Evolutionary conservation across 441 rosid species (phyloP), one percentile per base, ranked within the genome.

Genomic region (Bocquillonia castaneifolia): DNA sequence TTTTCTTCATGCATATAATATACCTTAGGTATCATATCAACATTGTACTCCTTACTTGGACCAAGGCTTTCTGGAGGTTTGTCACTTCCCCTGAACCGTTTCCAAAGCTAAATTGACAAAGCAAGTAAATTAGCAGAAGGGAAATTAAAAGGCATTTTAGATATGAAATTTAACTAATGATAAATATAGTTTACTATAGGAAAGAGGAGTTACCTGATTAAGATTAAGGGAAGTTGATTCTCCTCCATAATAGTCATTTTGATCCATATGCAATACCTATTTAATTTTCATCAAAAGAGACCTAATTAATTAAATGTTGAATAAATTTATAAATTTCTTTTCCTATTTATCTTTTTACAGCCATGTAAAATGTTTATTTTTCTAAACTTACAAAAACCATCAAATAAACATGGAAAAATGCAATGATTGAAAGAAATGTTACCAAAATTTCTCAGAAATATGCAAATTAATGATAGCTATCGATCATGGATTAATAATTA

Each of bases 1-100:
- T n/a, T n/a, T n/a, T n/a, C n/a, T n/a, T n/a, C n/a, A n/a, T n/a
- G n/a, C 17, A 15, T 22, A 7, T 23, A 22, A 13, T 20, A 63
- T 68, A 89, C 97, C 86, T 91, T 91, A 7, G 97, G 97, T 66
- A 86, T 75, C 97, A 91, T 89, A 64, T 91, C 96, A 57, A 89
- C 93, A 72, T 89, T 91, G 72, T 82, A 91, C 72, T 89, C 94
- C 80, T 89, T 85, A 67, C 92, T 87, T 68, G 85, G 72, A 42
- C 97, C 97, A 66, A 89, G 78, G 77, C 83, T 81, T 34, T 86
- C 83, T 4, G 90, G 92, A 76, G 96, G 91, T 60, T 81, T 74
- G 59, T 91, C 94, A 73, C 73, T 74, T 74, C 83, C 86, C 77
- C 81, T 83, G 50, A 91, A 91, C 70, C 81, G 86, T 84, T 87